phyloP scores from a whole-genome alignment of 2,329 filamentous ascomycete genomes.

The Ophiostoma ips region DNA sequence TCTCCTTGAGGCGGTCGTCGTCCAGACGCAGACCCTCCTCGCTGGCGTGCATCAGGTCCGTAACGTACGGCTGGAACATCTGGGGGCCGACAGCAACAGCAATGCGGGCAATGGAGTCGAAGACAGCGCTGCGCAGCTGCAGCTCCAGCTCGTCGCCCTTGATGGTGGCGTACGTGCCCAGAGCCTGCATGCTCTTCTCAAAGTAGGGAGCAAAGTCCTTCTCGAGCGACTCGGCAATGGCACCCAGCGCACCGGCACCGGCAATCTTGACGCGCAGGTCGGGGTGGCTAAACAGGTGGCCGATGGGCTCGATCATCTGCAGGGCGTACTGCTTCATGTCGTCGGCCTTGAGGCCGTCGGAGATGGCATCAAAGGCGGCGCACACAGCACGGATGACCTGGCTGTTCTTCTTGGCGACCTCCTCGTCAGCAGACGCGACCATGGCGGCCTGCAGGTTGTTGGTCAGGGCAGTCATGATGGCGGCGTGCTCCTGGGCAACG shows the following conservation, averaged over 20 bases:
- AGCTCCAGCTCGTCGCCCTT: constrained; percentile 86
- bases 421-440: constrained; percentile 47
- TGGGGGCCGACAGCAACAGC: constrained; percentile 74
- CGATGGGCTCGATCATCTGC: constrained; percentile 73
- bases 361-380: constrained; percentile 79
- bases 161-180: constrained; percentile 69
- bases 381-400: constrained; percentile 83
- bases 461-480: constrained; percentile 70
- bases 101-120: constrained; percentile 87
- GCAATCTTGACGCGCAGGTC: constrained; percentile 84
- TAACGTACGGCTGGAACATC: constrained; percentile 81
- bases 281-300: constrained; percentile 66
- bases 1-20: constrained; percentile 84
- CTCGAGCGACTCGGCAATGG: constrained; percentile 75
- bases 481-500: constrained; percentile 70
- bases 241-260: constrained; percentile 77
- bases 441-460: constrained; percentile 79
- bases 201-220: constrained; percentile 84
- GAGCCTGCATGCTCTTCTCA: constrained; percentile 74
- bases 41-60: constrained; percentile 79
- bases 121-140: constrained; percentile 75
- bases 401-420: constrained; percentile 58
- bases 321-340: constrained; percentile 71
- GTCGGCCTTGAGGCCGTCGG: constrained; percentile 68
- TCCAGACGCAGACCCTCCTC: constrained; percentile 82